phyloP scores from a whole-genome alignment of 352 stramenopile genomes.

The Pelagophyceae sp. region DNA sequence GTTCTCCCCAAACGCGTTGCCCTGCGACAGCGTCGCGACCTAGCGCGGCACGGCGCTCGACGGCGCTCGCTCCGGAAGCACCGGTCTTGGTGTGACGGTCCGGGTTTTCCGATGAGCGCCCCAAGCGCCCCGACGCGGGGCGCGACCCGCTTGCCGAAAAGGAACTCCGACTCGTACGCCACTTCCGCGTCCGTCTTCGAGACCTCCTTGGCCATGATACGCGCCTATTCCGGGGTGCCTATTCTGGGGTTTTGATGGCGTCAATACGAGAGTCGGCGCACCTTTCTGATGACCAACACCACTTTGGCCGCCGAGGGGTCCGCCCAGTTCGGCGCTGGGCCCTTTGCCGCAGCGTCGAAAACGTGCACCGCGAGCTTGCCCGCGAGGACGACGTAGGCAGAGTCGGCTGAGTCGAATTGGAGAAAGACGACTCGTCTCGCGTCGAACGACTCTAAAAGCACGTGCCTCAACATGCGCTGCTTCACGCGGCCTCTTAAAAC shows the following conservation, averaged over 20 bases:
- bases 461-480: neutral
- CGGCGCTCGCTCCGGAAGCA: no score
- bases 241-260: neutral
- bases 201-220: neutral
- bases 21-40: neutral
- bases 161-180: neutral
- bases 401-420: neutral
- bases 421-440: neutral
- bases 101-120: no score
- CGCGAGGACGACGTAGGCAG: neutral
- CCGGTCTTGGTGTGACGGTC: no score
- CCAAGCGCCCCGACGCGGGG: no score
- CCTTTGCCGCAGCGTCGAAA: neutral
- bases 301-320: neutral
- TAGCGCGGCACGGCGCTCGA: no score
- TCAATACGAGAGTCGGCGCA: no score
- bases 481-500: neutral
- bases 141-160: neutral
- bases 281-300: no score
- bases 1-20: neutral
- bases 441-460: neutral
- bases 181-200: neutral
- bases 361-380: slow-evolving; percentile 9
- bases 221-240: neutral
- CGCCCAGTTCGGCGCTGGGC: neutral